Percentiles rank a stretch among this genome's conserved stretches.
Conservation (phyloP, 768 basidiomycete genomes). For the Termitomyces sp. region DNA sequence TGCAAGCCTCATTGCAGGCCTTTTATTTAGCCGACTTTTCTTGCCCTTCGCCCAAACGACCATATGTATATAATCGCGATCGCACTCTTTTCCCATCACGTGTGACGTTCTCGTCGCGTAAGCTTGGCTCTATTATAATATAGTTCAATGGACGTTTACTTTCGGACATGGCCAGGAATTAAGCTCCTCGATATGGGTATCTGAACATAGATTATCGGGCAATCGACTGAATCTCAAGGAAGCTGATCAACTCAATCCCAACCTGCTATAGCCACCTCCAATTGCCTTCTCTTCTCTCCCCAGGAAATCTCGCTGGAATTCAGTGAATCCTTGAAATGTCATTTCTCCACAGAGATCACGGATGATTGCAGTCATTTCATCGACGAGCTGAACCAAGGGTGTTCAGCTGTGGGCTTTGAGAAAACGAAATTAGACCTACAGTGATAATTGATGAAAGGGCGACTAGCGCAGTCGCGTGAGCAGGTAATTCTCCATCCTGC, state of each 20-base stretch:
- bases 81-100: not conserved
- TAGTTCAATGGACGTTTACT: not conserved
- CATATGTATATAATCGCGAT: not conserved
- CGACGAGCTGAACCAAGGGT: conserved; percentile 25
- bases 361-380: conserved; percentile 33
- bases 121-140: not conserved
- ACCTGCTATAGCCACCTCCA: conserved; percentile 16
- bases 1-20: not conserved
- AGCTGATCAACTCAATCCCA: conserved; percentile 3
- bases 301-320: conserved; percentile 30
- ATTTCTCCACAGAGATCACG: conserved; percentile 36
- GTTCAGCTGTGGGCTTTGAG: not conserved
- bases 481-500: conserved; percentile 37
- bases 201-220: not conserved
- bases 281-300: conserved; percentile 31
- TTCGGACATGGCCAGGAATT: not conserved
- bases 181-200: not conserved
- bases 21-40: not conserved
- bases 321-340: conserved; percentile 31
- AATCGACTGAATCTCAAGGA: not conserved
- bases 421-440: conserved; percentile 17
- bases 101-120: not conserved
- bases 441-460: conserved; percentile 34
- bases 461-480: conserved; percentile 37
- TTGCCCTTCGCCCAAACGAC: conserved; percentile 4